Evolutionary conservation across 164 flowering plant species (phyloP), one percentile per base, ranked within the genome.

Genomic region (Annona squamosa): DNA sequence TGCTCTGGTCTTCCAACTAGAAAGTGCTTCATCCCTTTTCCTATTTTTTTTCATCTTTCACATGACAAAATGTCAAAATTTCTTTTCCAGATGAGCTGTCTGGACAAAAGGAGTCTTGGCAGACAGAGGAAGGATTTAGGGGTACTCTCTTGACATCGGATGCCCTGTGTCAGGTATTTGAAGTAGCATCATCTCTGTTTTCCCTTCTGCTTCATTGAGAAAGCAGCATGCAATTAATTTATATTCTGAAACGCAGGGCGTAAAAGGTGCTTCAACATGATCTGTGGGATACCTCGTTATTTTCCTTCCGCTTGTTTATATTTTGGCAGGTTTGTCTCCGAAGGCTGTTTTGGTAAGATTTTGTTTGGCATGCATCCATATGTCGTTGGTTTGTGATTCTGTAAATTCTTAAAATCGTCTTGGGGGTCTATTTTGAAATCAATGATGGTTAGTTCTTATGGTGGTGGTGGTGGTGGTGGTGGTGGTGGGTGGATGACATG

Each of bases 121-220:
- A 73, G 59, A 69, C 81, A 4, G 98, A 92, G 79, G 97, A 82
- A 85, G 98, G 98, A 0, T 94, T 94, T 78, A 86, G 90, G 12
- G 98, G 98, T 67, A 88, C 98, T n/a, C 90, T 92, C 64, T 74
- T 94, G 81, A 78, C 94, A 63, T 84, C 97, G 76, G 84, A 75
- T 82, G 63, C 78, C 62, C 77, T 87, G 43, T 80, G 88, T 37
- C 90, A 87, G 79, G 88, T 77, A 75, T 82, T 81, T 63, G 84
- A 65, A 78, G 70, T 67, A 67, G 65, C 68, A 71, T 67, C 46
- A 2, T 7, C 42, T 71, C 44, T 61, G 10, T 67, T 4, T 43
- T 41, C 19, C 17, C 46, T 66, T 66, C 16, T n/a, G 13, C 12
- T 46, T 68, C 46, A 52, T 52, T 10, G 59, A 26, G 46, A 16